Conservation (phyloP, 1,139 yeast species). For the Yamadazyma kanchanaburiensis region DNA sequence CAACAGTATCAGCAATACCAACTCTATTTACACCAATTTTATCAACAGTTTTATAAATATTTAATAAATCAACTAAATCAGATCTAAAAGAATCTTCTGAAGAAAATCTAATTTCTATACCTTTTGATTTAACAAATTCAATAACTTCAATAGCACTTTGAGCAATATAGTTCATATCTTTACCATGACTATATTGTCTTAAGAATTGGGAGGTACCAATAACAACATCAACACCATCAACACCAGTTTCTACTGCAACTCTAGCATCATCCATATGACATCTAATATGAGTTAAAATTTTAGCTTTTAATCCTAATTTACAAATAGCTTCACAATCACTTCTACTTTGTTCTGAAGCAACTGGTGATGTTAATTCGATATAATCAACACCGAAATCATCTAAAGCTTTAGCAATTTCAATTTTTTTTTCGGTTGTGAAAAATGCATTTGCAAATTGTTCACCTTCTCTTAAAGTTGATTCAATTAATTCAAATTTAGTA, state of each 20-base stretch:
- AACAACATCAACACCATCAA: conserved; percentile 98
- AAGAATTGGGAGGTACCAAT: conserved; percentile 96
- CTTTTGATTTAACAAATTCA: conserved; percentile 95
- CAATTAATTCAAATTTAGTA: conserved; percentile 84
- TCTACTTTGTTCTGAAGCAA: conserved; percentile 92
- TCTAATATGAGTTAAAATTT: conserved; percentile 87
- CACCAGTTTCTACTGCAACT: conserved; percentile 97
- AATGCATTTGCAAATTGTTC: conserved; percentile 98
- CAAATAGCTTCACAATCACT: conserved; percentile 96
- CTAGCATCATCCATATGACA: conserved; percentile 99
- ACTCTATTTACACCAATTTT: conserved; percentile 98
- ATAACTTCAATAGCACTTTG: conserved; percentile 95
- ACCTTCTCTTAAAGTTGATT: conserved; percentile 95
- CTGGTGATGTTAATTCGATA: conserved; percentile 96
- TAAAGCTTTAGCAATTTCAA: conserved; percentile 94
- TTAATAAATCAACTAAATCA: conserved; percentile 89
- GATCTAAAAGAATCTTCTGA: conserved; percentile 98
- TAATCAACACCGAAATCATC: conserved; percentile 98
- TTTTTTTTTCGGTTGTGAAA: conserved; percentile 91
- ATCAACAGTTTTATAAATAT: conserved; percentile 95
- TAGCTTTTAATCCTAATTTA: conserved; percentile 93
- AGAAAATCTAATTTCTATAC: conserved; percentile 94
- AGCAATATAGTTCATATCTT: conserved; percentile 98
- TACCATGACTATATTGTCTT: conserved; percentile 94
- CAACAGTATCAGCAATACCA: conserved; percentile 99